Evolutionary conservation across 345 rosid species (phyloP).

Genomic region (Sonneratia caseolaris): DNA sequence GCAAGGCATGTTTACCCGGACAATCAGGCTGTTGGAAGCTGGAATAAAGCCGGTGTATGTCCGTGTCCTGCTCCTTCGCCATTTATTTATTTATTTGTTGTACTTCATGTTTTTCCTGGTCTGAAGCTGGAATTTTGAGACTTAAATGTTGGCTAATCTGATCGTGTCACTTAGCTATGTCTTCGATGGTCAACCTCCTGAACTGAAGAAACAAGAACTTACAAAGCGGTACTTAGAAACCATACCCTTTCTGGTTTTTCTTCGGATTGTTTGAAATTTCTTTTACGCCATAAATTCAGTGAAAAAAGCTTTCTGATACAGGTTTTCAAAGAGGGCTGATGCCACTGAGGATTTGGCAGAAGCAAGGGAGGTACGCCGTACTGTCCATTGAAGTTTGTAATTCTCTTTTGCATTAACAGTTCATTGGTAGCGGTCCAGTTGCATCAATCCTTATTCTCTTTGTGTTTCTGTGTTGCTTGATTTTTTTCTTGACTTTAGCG

Average conservation of each 20-base stretch:
- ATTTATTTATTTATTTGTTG: neutral
- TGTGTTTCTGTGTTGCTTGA: neutral
- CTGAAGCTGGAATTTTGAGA: neutral
- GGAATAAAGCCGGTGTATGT: constrained; percentile 92
- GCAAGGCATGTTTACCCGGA: constrained; percentile 90
- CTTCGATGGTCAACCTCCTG: constrained; percentile 86
- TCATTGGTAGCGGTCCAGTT: neutral
- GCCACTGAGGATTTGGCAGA: constrained; percentile 58
- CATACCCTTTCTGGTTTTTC: neutral
- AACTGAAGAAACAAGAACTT: constrained; percentile 79
- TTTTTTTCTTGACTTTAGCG: neutral
- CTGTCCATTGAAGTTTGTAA: neutral
- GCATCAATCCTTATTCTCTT: neutral
- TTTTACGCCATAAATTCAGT: neutral
- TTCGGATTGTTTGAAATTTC: neutral
- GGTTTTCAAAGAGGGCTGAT: constrained; percentile 69
- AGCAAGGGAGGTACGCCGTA: constrained; percentile 51
- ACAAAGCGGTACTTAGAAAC: constrained; percentile 52
- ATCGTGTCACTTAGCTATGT: constrained; percentile 39
- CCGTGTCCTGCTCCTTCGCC: neutral
- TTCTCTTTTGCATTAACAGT: neutral
- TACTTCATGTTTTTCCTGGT: neutral
- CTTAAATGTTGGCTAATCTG: neutral
- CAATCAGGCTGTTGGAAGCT: constrained; percentile 89
- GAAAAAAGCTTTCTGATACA: constrained; percentile 16